Evolutionary conservation across 2,329 filamentous ascomycete species (phyloP).

Genomic region (Pseudocercospora macadamiae): DNA sequence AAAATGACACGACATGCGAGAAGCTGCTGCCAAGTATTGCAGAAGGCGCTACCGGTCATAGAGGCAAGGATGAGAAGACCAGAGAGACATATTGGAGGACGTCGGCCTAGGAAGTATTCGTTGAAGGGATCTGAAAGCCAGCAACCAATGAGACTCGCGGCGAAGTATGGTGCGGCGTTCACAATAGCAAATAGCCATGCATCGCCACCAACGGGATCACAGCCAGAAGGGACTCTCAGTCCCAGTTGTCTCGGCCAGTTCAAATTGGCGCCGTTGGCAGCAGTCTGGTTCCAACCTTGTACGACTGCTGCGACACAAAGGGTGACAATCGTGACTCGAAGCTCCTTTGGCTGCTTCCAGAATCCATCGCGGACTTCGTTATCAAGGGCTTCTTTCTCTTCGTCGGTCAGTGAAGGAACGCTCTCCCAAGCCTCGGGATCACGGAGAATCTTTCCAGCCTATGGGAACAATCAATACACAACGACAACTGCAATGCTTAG

Average conservation of each 20-base stretch:
- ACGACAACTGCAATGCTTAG: too few relatives aligned
- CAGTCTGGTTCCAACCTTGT: constrained; percentile 41
- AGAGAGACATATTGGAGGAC: constrained; percentile 36
- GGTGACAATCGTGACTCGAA: constrained; percentile 37
- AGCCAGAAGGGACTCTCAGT: constrained; percentile 19
- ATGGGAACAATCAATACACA: too few relatives aligned
- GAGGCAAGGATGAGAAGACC: constrained; percentile 36
- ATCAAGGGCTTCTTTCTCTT: constrained; percentile 29
- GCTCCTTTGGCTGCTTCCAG: constrained; percentile 37
- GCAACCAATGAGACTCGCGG: constrained; percentile 27
- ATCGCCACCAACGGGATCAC: constrained; percentile 20
- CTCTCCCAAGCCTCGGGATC: constrained; percentile 33
- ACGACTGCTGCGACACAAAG: constrained; percentile 40
- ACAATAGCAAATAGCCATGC: constrained; percentile 38
- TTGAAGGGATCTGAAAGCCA: constrained; percentile 39
- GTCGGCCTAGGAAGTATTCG: constrained; percentile 37
- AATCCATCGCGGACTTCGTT: constrained; percentile 25
- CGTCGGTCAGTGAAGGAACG: constrained; percentile 28
- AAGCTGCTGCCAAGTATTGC: constrained; percentile 33
- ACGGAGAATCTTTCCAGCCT: constrained; percentile 31
- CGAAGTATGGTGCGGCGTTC: constrained; percentile 39
- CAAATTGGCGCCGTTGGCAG: constrained; percentile 39
- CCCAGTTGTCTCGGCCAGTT: constrained; percentile 37
- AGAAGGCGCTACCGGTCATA: constrained; percentile 35
- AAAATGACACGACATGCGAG: constrained; percentile 38